phyloP scores from a whole-genome alignment of 768 basidiomycete genomes.

The Russula ochroleuca region DNA sequence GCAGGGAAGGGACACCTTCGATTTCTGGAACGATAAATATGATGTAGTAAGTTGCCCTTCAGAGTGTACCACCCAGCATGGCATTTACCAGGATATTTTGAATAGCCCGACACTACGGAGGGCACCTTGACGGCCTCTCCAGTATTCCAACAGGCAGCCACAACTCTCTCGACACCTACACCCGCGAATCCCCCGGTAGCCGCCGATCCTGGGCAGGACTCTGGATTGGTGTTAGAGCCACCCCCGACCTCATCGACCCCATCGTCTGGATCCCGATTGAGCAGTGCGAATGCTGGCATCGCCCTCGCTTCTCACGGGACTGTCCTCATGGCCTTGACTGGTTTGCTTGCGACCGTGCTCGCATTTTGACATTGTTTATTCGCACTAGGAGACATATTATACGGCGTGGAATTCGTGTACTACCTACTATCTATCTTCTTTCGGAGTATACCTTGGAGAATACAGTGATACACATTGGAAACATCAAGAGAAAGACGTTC shows the following conservation, averaged over 20 bases:
- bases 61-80: neutral
- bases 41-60: neutral
- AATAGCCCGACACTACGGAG: neutral
- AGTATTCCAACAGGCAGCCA: too few species aligned
- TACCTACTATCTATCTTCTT: too few species aligned
- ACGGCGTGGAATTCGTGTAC: neutral
- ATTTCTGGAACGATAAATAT: too few species aligned
- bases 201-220: neutral
- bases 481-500: too few species aligned
- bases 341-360: too few species aligned
- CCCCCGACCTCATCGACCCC: too few species aligned
- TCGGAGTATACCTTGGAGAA: too few species aligned
- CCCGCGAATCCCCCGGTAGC: too few species aligned
- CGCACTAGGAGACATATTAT: neutral
- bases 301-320: neutral
- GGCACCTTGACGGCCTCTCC: neutral
- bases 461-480: too few species aligned
- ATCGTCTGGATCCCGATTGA: neutral
- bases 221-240: neutral
- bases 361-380: too few species aligned
- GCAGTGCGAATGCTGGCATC: conserved; percentile 14
- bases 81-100: neutral
- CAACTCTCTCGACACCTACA: neutral
- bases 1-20: neutral
- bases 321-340: too few species aligned